Base-by-base conservation (phyloP, 2,329 filamentous ascomycete species). In the Zalaria sp. region DNA sequence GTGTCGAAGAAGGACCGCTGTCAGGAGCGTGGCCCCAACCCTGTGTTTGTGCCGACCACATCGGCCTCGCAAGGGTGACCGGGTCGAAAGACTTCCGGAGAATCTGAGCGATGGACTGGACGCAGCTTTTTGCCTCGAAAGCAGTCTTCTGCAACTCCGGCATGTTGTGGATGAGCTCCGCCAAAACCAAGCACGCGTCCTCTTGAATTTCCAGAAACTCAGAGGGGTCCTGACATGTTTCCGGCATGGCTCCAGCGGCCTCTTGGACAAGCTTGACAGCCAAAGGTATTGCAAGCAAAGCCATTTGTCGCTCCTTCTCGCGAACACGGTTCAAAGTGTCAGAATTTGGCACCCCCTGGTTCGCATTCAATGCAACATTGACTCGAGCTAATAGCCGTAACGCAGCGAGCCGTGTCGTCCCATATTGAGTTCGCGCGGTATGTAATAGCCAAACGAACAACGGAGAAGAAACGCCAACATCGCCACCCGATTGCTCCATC, bases 141-240 rank as follows among this genome's bases (percentile, higher is more conserved):
- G 87, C 86, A 32, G 85, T 79, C 52, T 80, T 83, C 60, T 96
- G 89, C 41, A 96, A 69, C 44, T 75, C 72, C 46, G 82, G 77
- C 56, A 80, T 86, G 53, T 91, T 84, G 26, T 78, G 77, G 11
- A 94, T 77, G 34, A 96, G 68, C 37, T 79, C 77, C 10, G 86
- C 84, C 42, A 96, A 68, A 7, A 93, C 73, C 1, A 76, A 72
- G 5, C 88, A 84, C 2, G 83, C 78, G 47, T 76, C 75, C 57
- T 89, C 83, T 42, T 78, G 68, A 5, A 64, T 58, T 51, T 65
- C 64, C 8, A 62, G 53, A 8, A 66, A 61, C 43, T 60, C 34
- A 34, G 38, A 26, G 11, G 11, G 2, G 58, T 61, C 5, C 66
- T 62, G 1, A 69, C 61, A 41, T 75, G 72, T 35, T 73, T 72